Conservation (phyloP, 2,329 filamentous ascomycete species). For the Elsinoe ampelina region DNA sequence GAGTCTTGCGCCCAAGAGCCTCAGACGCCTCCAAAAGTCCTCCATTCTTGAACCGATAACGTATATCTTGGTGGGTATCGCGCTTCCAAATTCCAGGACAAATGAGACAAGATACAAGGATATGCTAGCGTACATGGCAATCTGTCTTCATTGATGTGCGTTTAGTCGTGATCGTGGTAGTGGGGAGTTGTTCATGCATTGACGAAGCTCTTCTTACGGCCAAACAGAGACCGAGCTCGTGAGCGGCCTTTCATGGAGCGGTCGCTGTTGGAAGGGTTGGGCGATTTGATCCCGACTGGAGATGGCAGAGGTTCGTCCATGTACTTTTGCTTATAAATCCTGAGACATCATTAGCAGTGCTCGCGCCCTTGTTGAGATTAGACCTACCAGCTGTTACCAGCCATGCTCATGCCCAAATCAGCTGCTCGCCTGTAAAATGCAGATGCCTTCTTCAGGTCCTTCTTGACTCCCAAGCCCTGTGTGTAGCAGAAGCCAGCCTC, state of each 20-base stretch:
- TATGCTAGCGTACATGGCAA: not conserved
- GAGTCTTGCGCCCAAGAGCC: not conserved
- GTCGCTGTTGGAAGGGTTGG: constrained; percentile 7
- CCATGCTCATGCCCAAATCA: constrained; percentile 90
- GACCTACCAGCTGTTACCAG: constrained; percentile 92
- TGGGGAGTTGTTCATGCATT: not conserved
- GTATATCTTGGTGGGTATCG: constrained; percentile 2
- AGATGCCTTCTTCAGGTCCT: constrained; percentile 89
- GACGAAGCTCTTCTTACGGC: constrained; percentile 15
- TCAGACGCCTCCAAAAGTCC: not conserved
- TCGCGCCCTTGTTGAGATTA: not conserved
- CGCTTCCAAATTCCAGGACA: not conserved
- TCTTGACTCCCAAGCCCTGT: constrained; percentile 86
- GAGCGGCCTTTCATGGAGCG: not conserved
- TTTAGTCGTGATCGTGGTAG: not conserved
- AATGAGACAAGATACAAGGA: not conserved
- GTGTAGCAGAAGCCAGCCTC: constrained; percentile 96
- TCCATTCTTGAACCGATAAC: not conserved
- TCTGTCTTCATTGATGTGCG: not conserved
- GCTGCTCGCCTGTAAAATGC: constrained; percentile 85
- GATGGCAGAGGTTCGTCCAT: constrained; percentile 44
- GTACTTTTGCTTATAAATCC: constrained; percentile 97
- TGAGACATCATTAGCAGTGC: constrained; percentile 30
- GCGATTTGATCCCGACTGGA: constrained; percentile 2
- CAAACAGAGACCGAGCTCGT: constrained; percentile 15